Percentiles rank a stretch among this genome's conserved stretches.
Evolutionary conservation across 2,329 filamentous ascomycete species (phyloP).

Genomic region (Diaporthe sp.): DNA sequence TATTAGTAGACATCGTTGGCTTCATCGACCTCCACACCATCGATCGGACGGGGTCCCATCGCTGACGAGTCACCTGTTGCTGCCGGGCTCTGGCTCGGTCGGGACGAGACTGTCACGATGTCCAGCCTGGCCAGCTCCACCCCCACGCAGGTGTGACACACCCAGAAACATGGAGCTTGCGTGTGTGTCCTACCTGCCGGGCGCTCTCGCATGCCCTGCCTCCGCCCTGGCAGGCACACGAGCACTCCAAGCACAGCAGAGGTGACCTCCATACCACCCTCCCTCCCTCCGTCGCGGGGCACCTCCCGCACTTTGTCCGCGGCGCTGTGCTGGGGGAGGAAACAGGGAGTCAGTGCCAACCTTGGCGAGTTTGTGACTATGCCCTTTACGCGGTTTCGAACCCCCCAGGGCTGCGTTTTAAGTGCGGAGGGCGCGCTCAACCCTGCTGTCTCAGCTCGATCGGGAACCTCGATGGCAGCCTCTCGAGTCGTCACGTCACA

Average conservation of each 20-base stretch:
- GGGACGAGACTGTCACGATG: slow-evolving; percentile 7
- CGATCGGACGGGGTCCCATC: slow-evolving; percentile 14
- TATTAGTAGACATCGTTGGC: neutral
- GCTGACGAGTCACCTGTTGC: slow-evolving; percentile 13
- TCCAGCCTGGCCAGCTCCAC: slow-evolving; percentile 12
- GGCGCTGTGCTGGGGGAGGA: neutral
- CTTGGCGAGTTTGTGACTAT: slow-evolving; percentile 9
- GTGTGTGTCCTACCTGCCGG: neutral
- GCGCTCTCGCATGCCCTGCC: slow-evolving; percentile 9
- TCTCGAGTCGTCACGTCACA: slow-evolving; percentile 13
- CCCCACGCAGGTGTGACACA: slow-evolving; percentile 27
- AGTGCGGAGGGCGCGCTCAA: neutral
- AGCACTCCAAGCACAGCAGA: neutral
- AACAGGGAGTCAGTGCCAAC: slow-evolving; percentile 18
- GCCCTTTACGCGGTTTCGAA: slow-evolving; percentile 17
- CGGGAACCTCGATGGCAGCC: neutral
- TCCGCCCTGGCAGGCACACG: slow-evolving; percentile 11
- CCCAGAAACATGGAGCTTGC: slow-evolving; percentile 17
- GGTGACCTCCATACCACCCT: neutral
- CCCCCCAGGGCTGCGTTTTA: slow-evolving; percentile 20
- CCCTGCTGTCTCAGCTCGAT: slow-evolving; percentile 10
- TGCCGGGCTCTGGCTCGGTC: neutral
- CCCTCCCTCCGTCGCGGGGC: neutral
- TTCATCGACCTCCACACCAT: slow-evolving; percentile 11
- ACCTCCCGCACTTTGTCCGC: slow-evolving; percentile 4